Evolutionary conservation across 495 filamentous ascomycete genomes (phyloP), one percentile per base, ranked within the genome.

Genomic region (Cercophora scortea): DNA sequence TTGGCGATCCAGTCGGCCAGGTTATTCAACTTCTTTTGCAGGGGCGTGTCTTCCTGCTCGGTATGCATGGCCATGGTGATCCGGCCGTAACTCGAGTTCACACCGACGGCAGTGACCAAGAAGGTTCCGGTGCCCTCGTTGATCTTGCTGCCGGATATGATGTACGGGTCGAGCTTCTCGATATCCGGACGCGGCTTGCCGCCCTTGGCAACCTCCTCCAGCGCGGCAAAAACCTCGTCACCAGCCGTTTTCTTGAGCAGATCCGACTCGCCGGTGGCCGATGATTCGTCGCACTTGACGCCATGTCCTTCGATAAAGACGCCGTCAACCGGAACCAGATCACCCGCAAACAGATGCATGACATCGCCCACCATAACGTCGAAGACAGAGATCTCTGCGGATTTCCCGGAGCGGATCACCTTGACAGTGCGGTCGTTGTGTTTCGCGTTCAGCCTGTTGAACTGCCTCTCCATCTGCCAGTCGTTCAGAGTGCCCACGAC

Each of bases 21-120:
- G 16, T 81, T 72, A 59, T 94, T 95, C 51, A 97, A 76, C 69
- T 97, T 97, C 19, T 83, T 85, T 67, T 97, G 92, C 43, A 97
- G 73, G 8, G 92, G 92, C 2, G 92, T 97, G 8, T 89, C 89
- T 57, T 96, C 91, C 57, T 83, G 83, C 53, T 92, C 88, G 45
- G 92, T 88, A 45, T 86, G 88, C 46, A 96, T 78, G 40, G 89
- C 87, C 89, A 97, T 93, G 81, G 95, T 85, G 45, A 89, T 95
- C 61, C 90, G 91, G 42, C 92, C 92, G 61, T 91, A 89, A 52
- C 81, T 87, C 3, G 91, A 89, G 64, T 96, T 79, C 32, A 93
- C 77, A 54, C 92, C 92, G 13, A 86, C 87, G 19, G 89, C 82
- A 1, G 92, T 97, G 42, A 93, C 84, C 47, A 95, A 62, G 61